Base-by-base conservation (phyloP, 768 basidiomycete species). In the Tylopilus vinaceipallidus region DNA sequence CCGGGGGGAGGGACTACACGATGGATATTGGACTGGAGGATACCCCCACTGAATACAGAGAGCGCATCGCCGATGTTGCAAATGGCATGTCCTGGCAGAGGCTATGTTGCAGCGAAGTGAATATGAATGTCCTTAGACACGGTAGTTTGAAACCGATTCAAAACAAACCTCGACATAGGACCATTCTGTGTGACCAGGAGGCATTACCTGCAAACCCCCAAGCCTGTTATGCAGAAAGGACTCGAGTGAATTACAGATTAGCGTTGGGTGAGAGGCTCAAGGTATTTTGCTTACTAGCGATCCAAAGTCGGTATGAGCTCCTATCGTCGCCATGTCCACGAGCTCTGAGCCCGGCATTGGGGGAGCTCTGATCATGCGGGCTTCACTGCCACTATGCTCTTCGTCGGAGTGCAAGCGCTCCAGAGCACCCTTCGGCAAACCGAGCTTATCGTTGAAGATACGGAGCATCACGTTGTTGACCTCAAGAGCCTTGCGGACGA, bases 301-400 rank as follows among this genome's bases (percentile, higher is more conserved):
- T n/a, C 85, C 84, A 54, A 86, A 87, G 63, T 86, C 86, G 3
- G 84, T 86, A 60, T 88, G 86, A 2, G 80, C 78, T 17, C 83
- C 83, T 16, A 86, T 61, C 0, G 72, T 70, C n/a, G 73, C 68
- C 39, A 65, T 73, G 6, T 73, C 67, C 7, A 62, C 62, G 8
- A 52, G 12, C 4, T 37, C 27, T 16, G 65, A 61, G 0, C 54
- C 56, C 4, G 66, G 63, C 49, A 61, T 68, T 1, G 73, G 74
- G 1, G 80, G 76, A 26, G 72, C 78, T 58, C 66, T 79, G 53
- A 80, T 81, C 12, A 79, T 60, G 12, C 86, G 71, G 0, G 79
- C 69, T 55, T 88, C 84, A 50, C 81, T 79, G 7, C 79, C 80
- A 42, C 80, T 84, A 27, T 62, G 64, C 38, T 81, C 78, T 3